phyloP scores from a whole-genome alignment of 2,329 filamentous ascomycete genomes.

The Ophiocordyceps camponoti-floridani region DNA sequence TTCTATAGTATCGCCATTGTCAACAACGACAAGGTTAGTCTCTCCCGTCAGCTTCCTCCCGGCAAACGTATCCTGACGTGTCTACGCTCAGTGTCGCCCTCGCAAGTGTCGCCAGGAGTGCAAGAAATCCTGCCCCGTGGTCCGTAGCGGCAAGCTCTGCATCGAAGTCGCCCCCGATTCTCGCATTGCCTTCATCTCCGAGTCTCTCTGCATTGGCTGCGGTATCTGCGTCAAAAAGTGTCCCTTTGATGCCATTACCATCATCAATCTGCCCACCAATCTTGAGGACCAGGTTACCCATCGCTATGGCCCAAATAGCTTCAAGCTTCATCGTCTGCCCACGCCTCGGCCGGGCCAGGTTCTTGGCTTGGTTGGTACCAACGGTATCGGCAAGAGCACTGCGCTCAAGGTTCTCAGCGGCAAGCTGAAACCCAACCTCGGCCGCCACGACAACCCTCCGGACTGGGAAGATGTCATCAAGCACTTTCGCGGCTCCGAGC shows the following conservation, averaged over 20 bases:
- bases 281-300: constrained; percentile 96
- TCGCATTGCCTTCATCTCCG: constrained; percentile 95
- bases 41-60: constrained; percentile 9
- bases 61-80: constrained; percentile 9
- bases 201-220: constrained; percentile 89
- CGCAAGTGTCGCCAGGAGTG: constrained; percentile 94
- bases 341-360: constrained; percentile 94
- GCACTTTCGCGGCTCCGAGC: constrained; percentile 91
- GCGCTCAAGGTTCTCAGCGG: constrained; percentile 96
- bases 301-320: constrained; percentile 97
- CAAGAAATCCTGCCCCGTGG: constrained; percentile 96
- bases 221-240: constrained; percentile 99
- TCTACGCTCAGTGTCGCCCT: constrained; percentile 16
- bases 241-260: constrained; percentile 95
- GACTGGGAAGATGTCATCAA: constrained; percentile 99
- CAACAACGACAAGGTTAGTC: constrained; percentile 80
- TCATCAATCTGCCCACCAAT: constrained; percentile 99
- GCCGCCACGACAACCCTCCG: constrained; percentile 85
- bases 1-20: constrained; percentile 81
- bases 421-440: constrained; percentile 96
- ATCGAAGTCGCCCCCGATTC: constrained; percentile 83
- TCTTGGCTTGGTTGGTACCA: constrained; percentile 89
- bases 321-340: constrained; percentile 94
- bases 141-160: constrained; percentile 91
- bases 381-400: constrained; percentile 99